Evolutionary conservation across 1,284 basidiomycete genomes (phyloP).

Genomic region (Apiotrichum montevideense): DNA sequence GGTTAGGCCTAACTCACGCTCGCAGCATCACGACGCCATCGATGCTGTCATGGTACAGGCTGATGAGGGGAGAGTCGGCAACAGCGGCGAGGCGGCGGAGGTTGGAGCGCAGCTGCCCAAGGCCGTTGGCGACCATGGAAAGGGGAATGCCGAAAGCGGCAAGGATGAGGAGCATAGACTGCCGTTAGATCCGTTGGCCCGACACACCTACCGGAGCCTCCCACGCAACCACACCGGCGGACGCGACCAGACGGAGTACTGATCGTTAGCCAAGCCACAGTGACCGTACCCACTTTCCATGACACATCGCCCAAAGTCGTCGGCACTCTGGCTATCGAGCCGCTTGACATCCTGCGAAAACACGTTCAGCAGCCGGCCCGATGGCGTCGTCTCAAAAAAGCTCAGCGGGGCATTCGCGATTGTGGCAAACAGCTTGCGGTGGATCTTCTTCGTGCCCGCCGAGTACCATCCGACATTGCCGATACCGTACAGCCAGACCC

Average conservation of each 20-base stretch:
- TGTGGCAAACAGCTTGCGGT: constrained; percentile 54
- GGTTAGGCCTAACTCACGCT: constrained; percentile 29
- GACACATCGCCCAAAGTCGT: constrained; percentile 60
- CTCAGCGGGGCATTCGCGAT: constrained; percentile 63
- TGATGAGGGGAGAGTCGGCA: constrained; percentile 46
- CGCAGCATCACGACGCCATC: constrained; percentile 49
- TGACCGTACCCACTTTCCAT: constrained; percentile 45
- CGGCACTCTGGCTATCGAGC: constrained; percentile 49
- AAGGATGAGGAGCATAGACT: constrained; percentile 26
- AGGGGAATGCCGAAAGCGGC: constrained; percentile 28
- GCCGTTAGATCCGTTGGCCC: not conserved
- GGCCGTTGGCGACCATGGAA: constrained; percentile 27
- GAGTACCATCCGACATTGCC: constrained; percentile 53
- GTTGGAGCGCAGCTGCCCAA: constrained; percentile 40
- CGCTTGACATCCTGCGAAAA: constrained; percentile 54
- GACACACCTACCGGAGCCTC: constrained; percentile 28
- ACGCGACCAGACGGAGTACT: constrained; percentile 10
- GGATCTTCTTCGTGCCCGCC: constrained; percentile 58
- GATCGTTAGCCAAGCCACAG: too few relatives aligned
- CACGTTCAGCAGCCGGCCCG: constrained; percentile 56
- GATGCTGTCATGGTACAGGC: constrained; percentile 48
- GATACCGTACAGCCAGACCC: constrained; percentile 46
- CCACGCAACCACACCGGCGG: constrained; percentile 20
- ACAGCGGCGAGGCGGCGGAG: constrained; percentile 37
- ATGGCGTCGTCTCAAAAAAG: constrained; percentile 78